phyloP scores from a whole-genome alignment of 129 eudicot genomes.

The Heracleum sosnowskyi region DNA sequence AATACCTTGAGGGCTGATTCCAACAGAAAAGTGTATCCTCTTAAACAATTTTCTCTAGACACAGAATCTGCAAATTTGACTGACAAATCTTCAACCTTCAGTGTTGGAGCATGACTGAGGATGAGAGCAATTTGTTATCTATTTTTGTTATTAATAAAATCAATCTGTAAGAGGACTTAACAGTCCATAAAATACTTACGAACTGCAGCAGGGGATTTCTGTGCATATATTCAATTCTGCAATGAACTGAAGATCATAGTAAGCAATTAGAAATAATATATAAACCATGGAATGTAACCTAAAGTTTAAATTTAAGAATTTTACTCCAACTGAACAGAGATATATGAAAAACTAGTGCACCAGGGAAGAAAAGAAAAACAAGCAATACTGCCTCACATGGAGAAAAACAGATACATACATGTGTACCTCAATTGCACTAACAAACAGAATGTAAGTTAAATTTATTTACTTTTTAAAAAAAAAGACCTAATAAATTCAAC shows the following conservation, averaged over 20 bases:
- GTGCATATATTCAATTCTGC: conserved; percentile 59
- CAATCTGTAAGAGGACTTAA: conserved; percentile 4
- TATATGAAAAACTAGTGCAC: not conserved
- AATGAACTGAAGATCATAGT: conserved; percentile 41
- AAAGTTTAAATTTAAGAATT: not conserved
- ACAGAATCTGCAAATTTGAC: conserved; percentile 52
- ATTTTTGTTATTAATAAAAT: conserved; percentile 9
- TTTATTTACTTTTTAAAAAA: not conserved
- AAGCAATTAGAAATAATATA: conserved; percentile 13
- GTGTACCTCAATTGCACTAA: not conserved
- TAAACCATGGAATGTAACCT: not conserved
- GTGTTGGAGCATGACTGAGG: conserved; percentile 58
- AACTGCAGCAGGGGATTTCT: conserved; percentile 54
- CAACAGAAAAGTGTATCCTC: conserved; percentile 68
- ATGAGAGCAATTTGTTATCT: not conserved
- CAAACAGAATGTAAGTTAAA: not conserved
- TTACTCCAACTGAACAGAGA: not conserved
- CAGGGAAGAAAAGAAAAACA: not conserved
- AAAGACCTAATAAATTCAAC: not conserved
- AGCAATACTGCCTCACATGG: not conserved
- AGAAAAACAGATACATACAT: not conserved
- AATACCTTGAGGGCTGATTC: conserved; percentile 62
- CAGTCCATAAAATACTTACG: conserved; percentile 39
- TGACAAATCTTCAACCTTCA: conserved; percentile 51
- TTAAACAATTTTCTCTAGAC: conserved; percentile 72